Base-by-base conservation (phyloP, 2,329 filamentous ascomycete species). In the Fusarium pseudoanthophilum region DNA sequence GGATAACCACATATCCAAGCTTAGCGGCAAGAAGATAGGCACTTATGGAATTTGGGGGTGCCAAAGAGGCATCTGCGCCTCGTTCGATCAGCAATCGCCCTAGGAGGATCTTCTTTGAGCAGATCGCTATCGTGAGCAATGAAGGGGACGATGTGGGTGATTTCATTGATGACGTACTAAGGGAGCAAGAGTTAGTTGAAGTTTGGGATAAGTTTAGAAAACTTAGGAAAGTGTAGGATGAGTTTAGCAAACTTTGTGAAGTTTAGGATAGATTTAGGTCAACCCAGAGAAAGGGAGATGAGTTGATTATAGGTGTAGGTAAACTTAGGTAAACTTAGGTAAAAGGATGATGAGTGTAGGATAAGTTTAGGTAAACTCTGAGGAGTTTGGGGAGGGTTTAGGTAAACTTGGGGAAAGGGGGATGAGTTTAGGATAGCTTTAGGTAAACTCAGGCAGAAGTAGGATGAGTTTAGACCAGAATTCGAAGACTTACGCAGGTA, bases 41-140 rank as follows among this genome's bases (percentile, higher is more conserved):
- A 34, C 61, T 72, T 28, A 67, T 69, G 32, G 60, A 59, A 30
- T 69, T 62, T 21, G 55, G 21, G 8, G 43, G 58, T 5, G 72
- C 60, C 55, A 75, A 53, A 20, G 45, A 37, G 16, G 74, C 67
- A 52, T 77, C 59, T 26, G 76, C 76, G 4, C 72, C 75, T 30
- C 63, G 51, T 14, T 68, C 53, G 7, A 78, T 66, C 28, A 78
- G 30, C 16, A 67, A 36, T 13, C 40, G 36, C 18, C 69, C 75
- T 15, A 77, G 24, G 1, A 66, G 56, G 15, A 57, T 45, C 11
- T 46, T 66, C 16, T 45, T 11, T 42, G 57, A n/a, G 39, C 16
- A 52, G 26, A 76, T 71, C 6, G 74, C 67, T 51, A 68, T 57
- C 9, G 52, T 59, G 14, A 77, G 45, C 63, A 77, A 62, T 20